Evolutionary conservation across 108 stramenopile species (phyloP).

Genomic region (Nitzschia sp.): DNA sequence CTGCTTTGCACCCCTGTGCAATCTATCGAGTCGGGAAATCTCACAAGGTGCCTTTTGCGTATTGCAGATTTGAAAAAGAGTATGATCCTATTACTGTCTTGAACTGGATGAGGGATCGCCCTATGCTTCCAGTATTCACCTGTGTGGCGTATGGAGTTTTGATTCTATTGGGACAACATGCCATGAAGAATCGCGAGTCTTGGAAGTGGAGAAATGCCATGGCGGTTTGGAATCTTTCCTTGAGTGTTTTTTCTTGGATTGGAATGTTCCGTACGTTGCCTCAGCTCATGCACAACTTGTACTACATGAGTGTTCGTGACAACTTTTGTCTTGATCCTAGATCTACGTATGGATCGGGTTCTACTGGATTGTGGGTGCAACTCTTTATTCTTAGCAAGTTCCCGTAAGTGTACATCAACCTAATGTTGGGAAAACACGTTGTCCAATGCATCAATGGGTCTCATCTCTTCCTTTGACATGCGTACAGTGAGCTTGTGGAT

Average conservation of each 20-base stretch:
- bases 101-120: constrained; percentile 48
- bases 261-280: constrained; percentile 89
- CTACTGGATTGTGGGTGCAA: constrained; percentile 89
- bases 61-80: constrained; percentile 40
- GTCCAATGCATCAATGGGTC: neutral
- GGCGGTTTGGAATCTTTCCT: constrained; percentile 85
- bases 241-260: constrained; percentile 82
- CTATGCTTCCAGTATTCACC: constrained; percentile 44
- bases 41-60: neutral
- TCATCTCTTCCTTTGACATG: neutral
- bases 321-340: constrained; percentile 74
- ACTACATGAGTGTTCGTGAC: constrained; percentile 46
- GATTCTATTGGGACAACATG: constrained; percentile 39
- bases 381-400: constrained; percentile 93
- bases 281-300: constrained; percentile 81
- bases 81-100: constrained; percentile 41
- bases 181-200: constrained; percentile 45
- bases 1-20: neutral
- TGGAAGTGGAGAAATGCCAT: constrained; percentile 65
- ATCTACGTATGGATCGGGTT: constrained; percentile 61
- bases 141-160: constrained; percentile 34
- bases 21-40: constrained; percentile 1
- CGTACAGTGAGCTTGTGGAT: constrained; percentile 87
- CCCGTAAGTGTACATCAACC: constrained; percentile 48
- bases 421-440: neutral